Conservation (phyloP, 352 stramenopile genomes). For the Globisporangium lucens region DNA sequence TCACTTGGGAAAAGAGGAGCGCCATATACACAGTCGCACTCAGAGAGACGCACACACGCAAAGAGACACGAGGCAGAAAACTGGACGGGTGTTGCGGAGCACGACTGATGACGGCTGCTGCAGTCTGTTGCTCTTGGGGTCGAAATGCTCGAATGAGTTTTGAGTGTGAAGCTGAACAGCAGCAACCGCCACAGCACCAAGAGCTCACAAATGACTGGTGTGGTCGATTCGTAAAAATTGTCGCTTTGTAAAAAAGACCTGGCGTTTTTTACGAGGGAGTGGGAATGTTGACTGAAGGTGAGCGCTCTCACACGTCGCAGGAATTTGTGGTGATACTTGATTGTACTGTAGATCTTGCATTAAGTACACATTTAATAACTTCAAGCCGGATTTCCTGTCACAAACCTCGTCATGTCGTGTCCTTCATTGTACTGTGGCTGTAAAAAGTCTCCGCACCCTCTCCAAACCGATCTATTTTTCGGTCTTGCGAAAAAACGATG, state of each 20-base stretch:
- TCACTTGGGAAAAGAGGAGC: constrained; percentile 8
- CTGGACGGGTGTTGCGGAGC: background rate
- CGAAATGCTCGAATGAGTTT: constrained; percentile 7
- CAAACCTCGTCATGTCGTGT: too few relatives aligned
- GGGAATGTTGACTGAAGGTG: background rate
- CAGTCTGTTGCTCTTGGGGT: background rate
- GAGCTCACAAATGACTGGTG: background rate
- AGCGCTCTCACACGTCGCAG: background rate
- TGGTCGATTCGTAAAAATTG: background rate
- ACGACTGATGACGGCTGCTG: background rate
- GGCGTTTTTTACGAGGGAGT: background rate
- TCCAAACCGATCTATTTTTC: too few relatives aligned
- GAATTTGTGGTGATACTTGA: too few relatives aligned
- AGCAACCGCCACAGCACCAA: background rate
- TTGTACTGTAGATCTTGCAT: too few relatives aligned
- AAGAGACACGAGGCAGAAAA: background rate
- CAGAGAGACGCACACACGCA: constrained; percentile 3
- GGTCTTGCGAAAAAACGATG: too few relatives aligned
- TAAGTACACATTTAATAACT: too few relatives aligned
- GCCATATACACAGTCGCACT: background rate
- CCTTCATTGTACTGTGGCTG: too few relatives aligned
- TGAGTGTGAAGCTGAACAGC: background rate
- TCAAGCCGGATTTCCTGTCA: too few relatives aligned
- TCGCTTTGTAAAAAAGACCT: background rate
- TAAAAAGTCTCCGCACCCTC: too few relatives aligned